Base-by-base conservation (phyloP, 495 filamentous ascomycete genomes). In the Talaromyces adpressus region DNA sequence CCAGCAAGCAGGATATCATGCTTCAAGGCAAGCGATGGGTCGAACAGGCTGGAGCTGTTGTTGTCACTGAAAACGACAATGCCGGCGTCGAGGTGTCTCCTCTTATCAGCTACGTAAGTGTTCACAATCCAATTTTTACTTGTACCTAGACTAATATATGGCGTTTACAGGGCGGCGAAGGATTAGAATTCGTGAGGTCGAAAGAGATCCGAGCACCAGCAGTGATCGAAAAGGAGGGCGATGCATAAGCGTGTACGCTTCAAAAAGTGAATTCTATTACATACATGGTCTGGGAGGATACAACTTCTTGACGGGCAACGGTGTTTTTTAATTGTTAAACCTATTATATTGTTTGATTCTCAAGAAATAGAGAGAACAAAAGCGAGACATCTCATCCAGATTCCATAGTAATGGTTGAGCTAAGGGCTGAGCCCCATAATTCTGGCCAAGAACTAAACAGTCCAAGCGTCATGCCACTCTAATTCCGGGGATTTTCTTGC, bases 1-100 rank as follows among this genome's bases (percentile, higher is more conserved):
- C 94, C 51, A 94, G 90, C 78, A 89, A 85, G 69, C 80, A 79
- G 51, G 93, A 97, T 73, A 96, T 98, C 71, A 85, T 97, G 84
- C 79, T 82, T 29, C 95, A 97, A 75, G 94, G 94, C 14, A 84
- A 83, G 73, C 84, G 89, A 64, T 98, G 93, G 92, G 74, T 90
- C 57, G 77, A 93, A 70, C 85, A 82, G 47, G 91, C 86, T 18
- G 95, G 93, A 49, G 92, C 83, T 34, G 84, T 79, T 8, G 86
- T 98, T 29, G 82, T 87, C 57, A 91, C 89, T 60, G 89, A 92
- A 68, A 82, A 79, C 39, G 75, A 76, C 18, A 83, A 86, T 11
- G 71, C 76, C 60, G 94, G 94, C 22, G 84, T 99, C 22, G 94
- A 99, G 70, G 87, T 99, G 20, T 95, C 91, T 65, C 95, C 94